Percentiles rank a stretch among this genome's conserved stretches.
Conservation (phyloP, 768 basidiomycete species). For the Hypholoma sublateritium region DNA sequence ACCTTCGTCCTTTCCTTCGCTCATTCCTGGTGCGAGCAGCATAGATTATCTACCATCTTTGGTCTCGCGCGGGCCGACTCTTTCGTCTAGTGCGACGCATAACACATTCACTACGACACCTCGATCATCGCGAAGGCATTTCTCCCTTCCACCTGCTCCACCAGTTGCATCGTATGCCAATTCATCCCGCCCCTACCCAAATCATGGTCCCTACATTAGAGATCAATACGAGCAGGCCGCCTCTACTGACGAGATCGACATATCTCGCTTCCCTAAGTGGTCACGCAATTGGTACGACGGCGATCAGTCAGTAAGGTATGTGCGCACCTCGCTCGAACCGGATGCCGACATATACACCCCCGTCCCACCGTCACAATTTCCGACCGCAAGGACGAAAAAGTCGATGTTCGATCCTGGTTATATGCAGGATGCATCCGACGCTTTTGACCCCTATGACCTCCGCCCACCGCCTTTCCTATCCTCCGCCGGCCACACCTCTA, state of each 20-base stretch:
- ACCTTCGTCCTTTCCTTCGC: constrained; percentile 26
- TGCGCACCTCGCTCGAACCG: constrained; percentile 13
- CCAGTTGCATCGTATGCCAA: constrained; percentile 21
- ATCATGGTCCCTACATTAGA: constrained; percentile 17
- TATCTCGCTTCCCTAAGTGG: constrained; percentile 64
- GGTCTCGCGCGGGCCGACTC: constrained; percentile 42
- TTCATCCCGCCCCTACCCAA: constrained; percentile 22
- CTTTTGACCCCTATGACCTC: constrained; percentile 29
- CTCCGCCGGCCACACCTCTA: constrained; percentile 39
- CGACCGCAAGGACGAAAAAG: constrained; percentile 14
- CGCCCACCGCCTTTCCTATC: constrained; percentile 26
- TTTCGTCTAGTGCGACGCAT: constrained; percentile 34
- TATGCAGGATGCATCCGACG: constrained; percentile 24
- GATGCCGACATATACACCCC: constrained; percentile 24
- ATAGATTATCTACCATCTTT: constrained; percentile 37
- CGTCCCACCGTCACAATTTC: constrained; percentile 26
- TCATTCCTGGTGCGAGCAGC: constrained; percentile 20
- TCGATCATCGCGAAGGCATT: constrained; percentile 35
- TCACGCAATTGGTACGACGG: constrained; percentile 60
- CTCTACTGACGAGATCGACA: constrained; percentile 48
- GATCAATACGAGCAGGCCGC: constrained; percentile 23
- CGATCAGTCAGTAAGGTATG: constrained; percentile 11
- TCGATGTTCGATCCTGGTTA: constrained; percentile 38
- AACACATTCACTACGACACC: constrained; percentile 18
- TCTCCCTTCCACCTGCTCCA: constrained; percentile 47